A percentile compares a stretch with the other conserved stretches of the same genome.
Evolutionary conservation across 176 grass and related monocot species (phyloP).

Genomic region (Tuctoria greenei): DNA sequence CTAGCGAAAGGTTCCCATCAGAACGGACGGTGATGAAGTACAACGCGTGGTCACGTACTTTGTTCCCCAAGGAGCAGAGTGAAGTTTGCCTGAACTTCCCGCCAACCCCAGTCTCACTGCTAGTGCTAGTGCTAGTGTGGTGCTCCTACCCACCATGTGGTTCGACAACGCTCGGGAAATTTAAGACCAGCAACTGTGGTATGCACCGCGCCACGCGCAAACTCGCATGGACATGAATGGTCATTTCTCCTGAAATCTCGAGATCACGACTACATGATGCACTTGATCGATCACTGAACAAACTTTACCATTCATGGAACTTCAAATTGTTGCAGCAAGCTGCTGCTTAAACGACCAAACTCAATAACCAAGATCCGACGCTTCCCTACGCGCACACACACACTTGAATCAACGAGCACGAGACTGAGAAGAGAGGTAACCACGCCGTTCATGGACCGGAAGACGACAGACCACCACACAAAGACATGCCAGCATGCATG

Average conservation of each 20-base stretch:
- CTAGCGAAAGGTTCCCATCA: too few relatives aligned
- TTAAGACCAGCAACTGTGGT: not conserved
- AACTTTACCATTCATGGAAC: not conserved
- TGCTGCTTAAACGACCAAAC: not conserved
- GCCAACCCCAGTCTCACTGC: not conserved
- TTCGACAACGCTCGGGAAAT: not conserved
- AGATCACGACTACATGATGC: not conserved
- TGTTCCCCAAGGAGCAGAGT: too few relatives aligned
- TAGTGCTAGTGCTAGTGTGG: too few relatives aligned
- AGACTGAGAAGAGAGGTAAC: not conserved
- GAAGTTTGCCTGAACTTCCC: not conserved
- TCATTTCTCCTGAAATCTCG: not conserved
- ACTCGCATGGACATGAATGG: not conserved
- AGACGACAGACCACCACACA: slow-evolving; percentile 19
- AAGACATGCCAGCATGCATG: not conserved
- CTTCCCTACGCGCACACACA: not conserved
- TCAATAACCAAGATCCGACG: not conserved
- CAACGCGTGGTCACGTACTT: too few relatives aligned
- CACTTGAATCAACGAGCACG: not conserved
- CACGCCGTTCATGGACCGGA: not conserved
- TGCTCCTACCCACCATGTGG: not conserved
- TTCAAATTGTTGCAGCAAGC: not conserved
- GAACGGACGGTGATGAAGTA: too few relatives aligned
- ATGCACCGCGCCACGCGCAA: not conserved
- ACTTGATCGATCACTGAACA: not conserved